phyloP scores from a whole-genome alignment of 2,329 filamentous ascomycete genomes.

The Exophiala viscosa region DNA sequence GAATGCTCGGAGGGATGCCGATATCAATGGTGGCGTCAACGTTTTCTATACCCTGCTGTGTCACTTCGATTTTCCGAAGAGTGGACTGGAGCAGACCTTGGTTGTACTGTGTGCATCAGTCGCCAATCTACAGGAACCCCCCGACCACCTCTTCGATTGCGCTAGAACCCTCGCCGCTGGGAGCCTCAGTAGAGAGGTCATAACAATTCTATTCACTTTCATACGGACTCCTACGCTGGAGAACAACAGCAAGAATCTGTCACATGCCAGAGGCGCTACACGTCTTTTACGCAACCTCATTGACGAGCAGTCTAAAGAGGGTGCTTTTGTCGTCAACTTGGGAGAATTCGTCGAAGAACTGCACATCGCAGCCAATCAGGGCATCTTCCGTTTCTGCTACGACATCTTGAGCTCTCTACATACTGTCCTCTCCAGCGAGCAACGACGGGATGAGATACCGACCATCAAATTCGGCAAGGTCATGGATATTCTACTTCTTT shows the following conservation, averaged over 20 bases:
- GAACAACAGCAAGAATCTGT: conserved; percentile 18
- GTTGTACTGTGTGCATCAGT: conserved; percentile 24
- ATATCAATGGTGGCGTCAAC: conserved; percentile 23
- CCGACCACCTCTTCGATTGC: conserved; percentile 20
- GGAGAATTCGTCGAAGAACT: conserved; percentile 15
- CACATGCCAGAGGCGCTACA: conserved; percentile 21
- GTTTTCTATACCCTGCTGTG: conserved; percentile 19
- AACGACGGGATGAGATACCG: conserved; percentile 6
- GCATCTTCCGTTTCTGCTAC: conserved; percentile 22
- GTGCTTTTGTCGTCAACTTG: conserved; percentile 15
- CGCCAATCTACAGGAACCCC: conserved; percentile 17
- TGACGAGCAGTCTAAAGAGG: conserved; percentile 11
- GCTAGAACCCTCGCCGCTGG: conserved; percentile 18
- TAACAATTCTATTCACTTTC: conserved; percentile 21
- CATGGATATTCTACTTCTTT: conserved; percentile 14
- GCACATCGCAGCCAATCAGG: conserved; percentile 17
- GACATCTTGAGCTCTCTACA: conserved; percentile 23
- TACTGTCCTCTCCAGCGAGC: conserved; percentile 8
- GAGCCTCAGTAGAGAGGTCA: conserved; percentile 9
- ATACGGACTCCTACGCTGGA: conserved; percentile 11
- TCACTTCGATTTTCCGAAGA: conserved; percentile 19
- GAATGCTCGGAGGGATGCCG: conserved; percentile 17
- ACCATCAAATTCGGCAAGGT: conserved; percentile 12
- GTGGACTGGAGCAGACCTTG: conserved; percentile 19
- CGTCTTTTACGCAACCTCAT: conserved; percentile 18